phyloP scores from a whole-genome alignment of 371 early-diverging fungal genomes.

The Zopfochytrium polystomum region DNA sequence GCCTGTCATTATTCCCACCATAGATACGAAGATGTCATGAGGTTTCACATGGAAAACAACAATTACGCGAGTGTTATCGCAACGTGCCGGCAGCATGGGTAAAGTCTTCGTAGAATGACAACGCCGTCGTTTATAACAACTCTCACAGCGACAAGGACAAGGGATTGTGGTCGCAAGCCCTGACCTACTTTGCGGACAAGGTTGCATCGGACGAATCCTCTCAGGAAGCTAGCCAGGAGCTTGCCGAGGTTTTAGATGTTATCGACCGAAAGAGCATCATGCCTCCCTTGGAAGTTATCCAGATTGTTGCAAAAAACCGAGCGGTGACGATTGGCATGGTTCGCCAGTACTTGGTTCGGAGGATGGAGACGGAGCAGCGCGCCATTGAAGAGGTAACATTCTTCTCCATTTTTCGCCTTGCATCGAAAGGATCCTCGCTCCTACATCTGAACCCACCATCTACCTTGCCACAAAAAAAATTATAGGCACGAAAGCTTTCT shows the following conservation, averaged over 20 bases:
- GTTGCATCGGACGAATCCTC: not conserved
- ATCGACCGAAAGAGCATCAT: constrained; percentile 83
- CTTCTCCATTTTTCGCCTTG: not conserved
- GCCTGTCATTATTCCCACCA: too few relatives aligned
- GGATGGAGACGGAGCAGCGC: constrained; percentile 68
- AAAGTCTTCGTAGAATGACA: constrained; percentile 64
- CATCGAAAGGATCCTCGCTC: not conserved
- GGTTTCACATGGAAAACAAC: constrained; percentile 76
- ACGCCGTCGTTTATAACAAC: constrained; percentile 20
- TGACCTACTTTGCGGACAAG: constrained; percentile 73
- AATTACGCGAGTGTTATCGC: constrained; percentile 71
- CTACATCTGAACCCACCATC: too few relatives aligned
- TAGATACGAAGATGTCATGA: constrained; percentile 70
- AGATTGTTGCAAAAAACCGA: constrained; percentile 73
- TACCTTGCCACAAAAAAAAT: too few relatives aligned
- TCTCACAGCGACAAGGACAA: constrained; percentile 59
- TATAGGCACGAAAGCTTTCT: not conserved
- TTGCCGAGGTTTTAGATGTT: constrained; percentile 66
- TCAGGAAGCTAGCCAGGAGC: constrained; percentile 23
- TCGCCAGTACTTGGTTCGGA: constrained; percentile 71
- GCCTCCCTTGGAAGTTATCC: constrained; percentile 84
- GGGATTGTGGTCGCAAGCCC: constrained; percentile 74
- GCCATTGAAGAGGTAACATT: constrained; percentile 59
- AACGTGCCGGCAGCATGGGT: constrained; percentile 80
- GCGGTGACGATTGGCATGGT: constrained; percentile 79